These are phyloP conservation scores for Claviceps citrina DNA, from an alignment of 2,329 filamentous ascomycete species.

Conservation along the genomic window DNA sequence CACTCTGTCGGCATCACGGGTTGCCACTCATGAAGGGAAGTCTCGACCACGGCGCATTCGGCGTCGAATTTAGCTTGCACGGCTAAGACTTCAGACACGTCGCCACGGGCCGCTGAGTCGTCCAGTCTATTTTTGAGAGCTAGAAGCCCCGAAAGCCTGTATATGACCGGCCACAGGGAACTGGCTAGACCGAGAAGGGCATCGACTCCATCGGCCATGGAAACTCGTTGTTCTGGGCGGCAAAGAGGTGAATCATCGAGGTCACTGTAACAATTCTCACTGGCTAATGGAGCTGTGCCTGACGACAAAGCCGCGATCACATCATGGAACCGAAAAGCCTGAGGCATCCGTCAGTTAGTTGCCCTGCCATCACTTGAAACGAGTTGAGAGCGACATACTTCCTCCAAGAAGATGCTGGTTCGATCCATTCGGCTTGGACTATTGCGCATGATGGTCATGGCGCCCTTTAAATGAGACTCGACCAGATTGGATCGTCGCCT, in stretches of 20 bases:
- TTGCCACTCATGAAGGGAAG: slow-evolving; percentile 39
- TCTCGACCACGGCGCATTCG: slow-evolving; percentile 38
- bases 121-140: slow-evolving; percentile 37
- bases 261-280: slow-evolving; percentile 30
- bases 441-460: slow-evolving; percentile 43
- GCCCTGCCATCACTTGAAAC: background rate
- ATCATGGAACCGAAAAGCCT: slow-evolving; percentile 52
- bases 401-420: slow-evolving; percentile 42
- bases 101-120: slow-evolving; percentile 25
- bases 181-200: slow-evolving; percentile 46
- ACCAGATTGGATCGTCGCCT: slow-evolving; percentile 44
- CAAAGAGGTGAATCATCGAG: slow-evolving; percentile 31
- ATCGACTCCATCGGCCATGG: slow-evolving; percentile 37
- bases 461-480: slow-evolving; percentile 44
- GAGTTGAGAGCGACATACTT: slow-evolving; percentile 25
- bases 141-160: slow-evolving; percentile 40
- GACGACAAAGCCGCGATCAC: slow-evolving; percentile 48
- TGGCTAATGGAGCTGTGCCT: slow-evolving; percentile 40
- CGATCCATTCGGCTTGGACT: slow-evolving; percentile 29
- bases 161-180: slow-evolving; percentile 47
- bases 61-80: slow-evolving; percentile 35
- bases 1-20: slow-evolving; percentile 30
- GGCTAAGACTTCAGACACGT: slow-evolving; percentile 29
- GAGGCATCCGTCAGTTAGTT: background rate
- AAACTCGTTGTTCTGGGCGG: slow-evolving; percentile 27